Evolutionary conservation across 164 flowering plant genomes (phyloP).

Genomic region (Aristolochia californica): DNA sequence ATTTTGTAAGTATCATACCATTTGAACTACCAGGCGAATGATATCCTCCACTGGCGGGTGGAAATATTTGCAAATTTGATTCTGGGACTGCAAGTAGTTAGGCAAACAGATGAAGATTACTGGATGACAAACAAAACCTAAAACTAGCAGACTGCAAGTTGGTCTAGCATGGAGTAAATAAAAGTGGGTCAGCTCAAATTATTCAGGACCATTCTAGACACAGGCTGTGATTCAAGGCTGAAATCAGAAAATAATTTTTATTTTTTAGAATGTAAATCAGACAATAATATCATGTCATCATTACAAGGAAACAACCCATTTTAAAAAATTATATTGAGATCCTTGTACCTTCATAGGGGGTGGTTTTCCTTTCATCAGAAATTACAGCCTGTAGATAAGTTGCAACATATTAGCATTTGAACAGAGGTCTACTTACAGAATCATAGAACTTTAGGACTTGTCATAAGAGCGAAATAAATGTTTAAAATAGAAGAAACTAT

Average conservation of each 20-base stretch:
- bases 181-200: too few species aligned
- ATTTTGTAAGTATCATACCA: constrained; percentile 32
- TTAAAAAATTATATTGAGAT: background rate
- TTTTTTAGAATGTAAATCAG: background rate
- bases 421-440: background rate
- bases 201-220: too few species aligned
- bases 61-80: constrained; percentile 69
- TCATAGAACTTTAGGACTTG: background rate
- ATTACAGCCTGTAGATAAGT: constrained; percentile 59
- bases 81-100: constrained; percentile 44
- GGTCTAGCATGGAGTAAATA: background rate
- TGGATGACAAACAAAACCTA: background rate
- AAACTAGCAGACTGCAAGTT: background rate
- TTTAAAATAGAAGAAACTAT: background rate
- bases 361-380: constrained; percentile 36
- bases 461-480: background rate
- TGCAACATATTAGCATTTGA: background rate
- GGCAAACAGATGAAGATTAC: background rate
- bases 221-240: background rate
- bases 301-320: background rate
- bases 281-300: background rate
- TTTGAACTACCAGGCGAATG: constrained; percentile 45
- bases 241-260: background rate
- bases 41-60: constrained; percentile 63
- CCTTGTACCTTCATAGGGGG: constrained; percentile 40